Percentiles rank a stretch among this genome's conserved stretches.
phyloP scores from a whole-genome alignment of 331 rosid species.

The Acacia pycnantha region DNA sequence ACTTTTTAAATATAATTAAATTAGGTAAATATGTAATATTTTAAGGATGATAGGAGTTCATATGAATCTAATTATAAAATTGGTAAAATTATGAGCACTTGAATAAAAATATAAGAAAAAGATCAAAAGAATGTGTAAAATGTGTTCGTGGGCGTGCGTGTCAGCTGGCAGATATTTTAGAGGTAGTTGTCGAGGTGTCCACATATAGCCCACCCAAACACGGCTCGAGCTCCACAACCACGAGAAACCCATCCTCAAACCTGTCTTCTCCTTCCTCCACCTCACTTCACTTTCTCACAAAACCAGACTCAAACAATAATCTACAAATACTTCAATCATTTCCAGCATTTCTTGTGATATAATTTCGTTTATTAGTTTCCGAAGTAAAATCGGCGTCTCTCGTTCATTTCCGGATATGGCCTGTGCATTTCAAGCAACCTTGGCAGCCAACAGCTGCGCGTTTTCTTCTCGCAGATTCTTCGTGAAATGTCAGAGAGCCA shows the following conservation, averaged over 20 bases:
- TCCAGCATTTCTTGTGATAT: neutral
- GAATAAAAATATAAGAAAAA: too few relatives aligned
- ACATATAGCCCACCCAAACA: neutral
- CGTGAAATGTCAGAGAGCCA: conserved; percentile 35
- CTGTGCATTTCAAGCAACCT: conserved; percentile 62
- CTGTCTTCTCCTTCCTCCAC: neutral
- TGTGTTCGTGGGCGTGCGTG: neutral
- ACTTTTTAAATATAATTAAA: too few relatives aligned
- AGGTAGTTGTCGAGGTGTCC: neutral
- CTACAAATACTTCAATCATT: neutral
- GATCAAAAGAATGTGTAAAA: too few relatives aligned
- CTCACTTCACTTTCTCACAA: neutral
- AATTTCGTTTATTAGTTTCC: neutral
- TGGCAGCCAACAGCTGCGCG: conserved; percentile 58
- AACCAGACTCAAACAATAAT: conserved; percentile 17
- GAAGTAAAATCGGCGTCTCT: neutral
- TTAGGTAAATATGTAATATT: fast-evolving
- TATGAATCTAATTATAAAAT: too few relatives aligned
- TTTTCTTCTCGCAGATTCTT: conserved; percentile 47
- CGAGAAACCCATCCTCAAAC: conserved; percentile 34
- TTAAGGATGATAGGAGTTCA: too few relatives aligned
- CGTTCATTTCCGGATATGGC: conserved; percentile 40
- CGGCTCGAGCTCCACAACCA: conserved; percentile 40
- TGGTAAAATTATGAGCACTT: too few relatives aligned
- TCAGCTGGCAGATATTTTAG: neutral